These are phyloP conservation scores for Yamadazyma endophytica DNA, from an alignment of 805 yeast genomes.

Conservation along the genomic window DNA sequence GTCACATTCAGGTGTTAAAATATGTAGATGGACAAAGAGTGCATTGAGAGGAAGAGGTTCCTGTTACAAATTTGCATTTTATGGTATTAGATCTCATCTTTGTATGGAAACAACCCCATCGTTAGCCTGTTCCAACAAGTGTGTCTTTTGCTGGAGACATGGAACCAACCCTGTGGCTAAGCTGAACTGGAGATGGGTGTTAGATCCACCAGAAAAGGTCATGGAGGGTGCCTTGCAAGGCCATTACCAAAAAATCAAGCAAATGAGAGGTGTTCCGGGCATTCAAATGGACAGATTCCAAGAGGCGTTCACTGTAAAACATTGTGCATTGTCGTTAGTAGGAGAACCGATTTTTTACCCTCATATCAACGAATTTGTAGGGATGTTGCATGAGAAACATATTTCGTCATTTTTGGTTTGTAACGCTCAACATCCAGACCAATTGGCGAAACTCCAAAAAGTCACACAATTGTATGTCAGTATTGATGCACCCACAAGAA, in stretches of 20 bases:
- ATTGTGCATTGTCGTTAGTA: slow-evolving; percentile 88
- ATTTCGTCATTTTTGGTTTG: slow-evolving; percentile 89
- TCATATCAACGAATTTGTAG: slow-evolving; percentile 78
- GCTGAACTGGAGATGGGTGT: slow-evolving; percentile 90
- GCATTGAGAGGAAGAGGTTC: slow-evolving; percentile 93
- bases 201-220: slow-evolving; percentile 82
- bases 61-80: slow-evolving; percentile 88
- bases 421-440: slow-evolving; percentile 94
- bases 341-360: slow-evolving; percentile 97
- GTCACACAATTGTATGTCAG: slow-evolving; percentile 92
- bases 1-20: slow-evolving; percentile 90
- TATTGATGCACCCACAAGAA: slow-evolving; percentile 88
- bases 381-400: slow-evolving; percentile 71
- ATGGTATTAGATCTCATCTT: slow-evolving; percentile 84
- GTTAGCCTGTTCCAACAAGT: slow-evolving; percentile 87
- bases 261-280: slow-evolving; percentile 95
- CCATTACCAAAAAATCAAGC: slow-evolving; percentile 88
- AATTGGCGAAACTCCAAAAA: slow-evolving; percentile 59
- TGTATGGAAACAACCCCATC: slow-evolving; percentile 97
- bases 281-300: slow-evolving; percentile 84
- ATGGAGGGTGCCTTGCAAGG: slow-evolving; percentile 83
- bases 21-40: slow-evolving; percentile 94
- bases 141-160: slow-evolving; percentile 97
- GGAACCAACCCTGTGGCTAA: slow-evolving; percentile 97
- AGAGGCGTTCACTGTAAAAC: slow-evolving; percentile 84